These are phyloP conservation scores for Septoria linicola DNA, from an alignment of 2,329 filamentous ascomycete species.

Conservation along the genomic window DNA sequence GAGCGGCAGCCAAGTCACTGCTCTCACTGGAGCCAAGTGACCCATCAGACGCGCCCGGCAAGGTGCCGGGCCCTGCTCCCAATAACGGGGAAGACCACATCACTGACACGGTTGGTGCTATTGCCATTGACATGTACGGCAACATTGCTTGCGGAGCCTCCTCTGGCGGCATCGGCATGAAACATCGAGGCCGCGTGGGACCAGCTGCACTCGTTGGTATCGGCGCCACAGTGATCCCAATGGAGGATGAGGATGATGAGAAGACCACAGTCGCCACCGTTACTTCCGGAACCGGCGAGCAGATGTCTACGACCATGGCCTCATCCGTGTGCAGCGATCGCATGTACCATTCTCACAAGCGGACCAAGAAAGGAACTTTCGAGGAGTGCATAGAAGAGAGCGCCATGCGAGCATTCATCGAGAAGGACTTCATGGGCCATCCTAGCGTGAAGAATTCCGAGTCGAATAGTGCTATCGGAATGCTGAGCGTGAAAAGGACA, in stretches of 20 bases:
- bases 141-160: conserved; percentile 93
- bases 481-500: conserved; percentile 86
- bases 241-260: conserved; percentile 67
- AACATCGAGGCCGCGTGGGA: conserved; percentile 85
- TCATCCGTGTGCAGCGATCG: conserved; percentile 83
- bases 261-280: conserved; percentile 74
- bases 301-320: conserved; percentile 95
- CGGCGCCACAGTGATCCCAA: conserved; percentile 84
- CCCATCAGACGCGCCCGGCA: neutral
- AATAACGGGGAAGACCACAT: conserved; percentile 59
- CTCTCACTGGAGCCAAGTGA: neutral
- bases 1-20: neutral
- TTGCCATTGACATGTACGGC: conserved; percentile 82
- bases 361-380: conserved; percentile 60
- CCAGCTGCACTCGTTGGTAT: conserved; percentile 91
- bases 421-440: conserved; percentile 89
- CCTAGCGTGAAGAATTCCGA: conserved; percentile 77
- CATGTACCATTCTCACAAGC: conserved; percentile 66
- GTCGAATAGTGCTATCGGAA: conserved; percentile 83
- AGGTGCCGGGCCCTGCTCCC: conserved; percentile 3
- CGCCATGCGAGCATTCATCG: conserved; percentile 72
- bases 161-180: conserved; percentile 98
- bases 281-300: conserved; percentile 92
- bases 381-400: conserved; percentile 57
- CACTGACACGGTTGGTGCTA: conserved; percentile 93